Percentiles rank a stretch among this genome's conserved stretches.
Conservation (phyloP, 495 filamentous ascomycete genomes). For the Xylaria scruposa region DNA sequence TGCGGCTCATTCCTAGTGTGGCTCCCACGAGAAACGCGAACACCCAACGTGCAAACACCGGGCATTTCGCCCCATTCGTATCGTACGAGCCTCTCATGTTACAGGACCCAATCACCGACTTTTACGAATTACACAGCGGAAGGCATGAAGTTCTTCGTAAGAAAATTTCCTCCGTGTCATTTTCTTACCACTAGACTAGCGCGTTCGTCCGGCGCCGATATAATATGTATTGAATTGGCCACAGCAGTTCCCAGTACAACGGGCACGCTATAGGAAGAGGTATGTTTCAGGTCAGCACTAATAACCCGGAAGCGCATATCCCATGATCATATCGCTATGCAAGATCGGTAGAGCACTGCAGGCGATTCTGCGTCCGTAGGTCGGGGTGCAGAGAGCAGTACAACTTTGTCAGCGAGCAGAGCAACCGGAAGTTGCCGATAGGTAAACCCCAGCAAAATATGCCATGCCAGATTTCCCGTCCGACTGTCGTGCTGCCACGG, state of each 20-base stretch:
- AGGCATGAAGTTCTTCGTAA: not conserved
- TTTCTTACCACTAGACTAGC: not conserved
- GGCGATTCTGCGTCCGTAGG: not conserved
- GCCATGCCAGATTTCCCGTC: not conserved
- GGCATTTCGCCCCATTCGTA: not conserved
- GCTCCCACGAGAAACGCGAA: not conserved
- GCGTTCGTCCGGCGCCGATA: not conserved
- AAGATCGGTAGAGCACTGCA: not conserved
- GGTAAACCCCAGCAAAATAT: too few species aligned
- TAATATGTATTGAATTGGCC: not conserved
- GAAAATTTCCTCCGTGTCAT: not conserved
- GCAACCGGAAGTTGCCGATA: constrained; percentile 20
- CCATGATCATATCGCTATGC: constrained; percentile 20
- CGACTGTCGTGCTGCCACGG: not conserved
- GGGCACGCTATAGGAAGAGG: not conserved
- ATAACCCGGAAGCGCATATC: constrained; percentile 13
- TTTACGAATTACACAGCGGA: not conserved
- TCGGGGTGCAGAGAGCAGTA: constrained; percentile 22
- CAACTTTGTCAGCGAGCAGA: not conserved
- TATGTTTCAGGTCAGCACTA: constrained; percentile 14
- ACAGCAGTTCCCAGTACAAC: not conserved
- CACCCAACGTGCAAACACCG: constrained; percentile 13
- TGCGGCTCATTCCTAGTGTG: not conserved
- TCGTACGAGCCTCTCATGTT: constrained; percentile 2
- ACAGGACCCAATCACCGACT: constrained; percentile 1